These are phyloP conservation scores for Jaapia argillacea DNA, from an alignment of 768 basidiomycete species.

Conservation along the genomic window DNA sequence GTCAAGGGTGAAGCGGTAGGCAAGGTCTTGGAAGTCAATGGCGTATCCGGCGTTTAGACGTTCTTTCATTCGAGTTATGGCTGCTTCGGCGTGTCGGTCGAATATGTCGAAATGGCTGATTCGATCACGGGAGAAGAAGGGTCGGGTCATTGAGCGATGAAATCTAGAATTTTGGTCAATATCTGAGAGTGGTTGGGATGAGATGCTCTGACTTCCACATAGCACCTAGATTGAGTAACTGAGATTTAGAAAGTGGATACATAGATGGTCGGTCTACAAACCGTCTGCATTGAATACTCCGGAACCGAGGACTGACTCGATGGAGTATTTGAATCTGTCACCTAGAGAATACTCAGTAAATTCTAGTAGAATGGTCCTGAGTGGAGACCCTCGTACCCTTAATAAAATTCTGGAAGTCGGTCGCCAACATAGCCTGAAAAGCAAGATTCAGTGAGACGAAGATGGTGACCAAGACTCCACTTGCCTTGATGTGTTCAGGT, in stretches of 20 bases:
- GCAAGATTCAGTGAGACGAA: not conserved
- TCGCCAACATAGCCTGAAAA: constrained; percentile 30
- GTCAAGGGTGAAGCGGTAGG: constrained; percentile 18
- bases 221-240: constrained; percentile 32
- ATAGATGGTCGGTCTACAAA: constrained; percentile 9
- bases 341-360: constrained; percentile 13
- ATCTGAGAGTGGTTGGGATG: not conserved
- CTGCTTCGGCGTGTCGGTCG: constrained; percentile 37
- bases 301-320: constrained; percentile 33
- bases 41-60: constrained; percentile 36
- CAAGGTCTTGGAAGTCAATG: constrained; percentile 41
- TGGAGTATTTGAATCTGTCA: constrained; percentile 9
- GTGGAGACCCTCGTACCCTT: constrained; percentile 22
- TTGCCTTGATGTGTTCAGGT: constrained; percentile 36
- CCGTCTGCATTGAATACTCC: constrained; percentile 57
- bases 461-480: not conserved
- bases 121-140: constrained; percentile 56
- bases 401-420: constrained; percentile 31
- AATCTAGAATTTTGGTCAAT: constrained; percentile 25
- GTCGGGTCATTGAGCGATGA: constrained; percentile 59
- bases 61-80: constrained; percentile 29
- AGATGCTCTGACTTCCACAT: constrained; percentile 48
- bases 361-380: too few species aligned
- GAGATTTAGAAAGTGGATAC: not conserved
- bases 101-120: constrained; percentile 58